Evolutionary conservation across 2,329 filamentous ascomycete genomes (phyloP), one percentile per base, ranked within the genome.

Genomic region (Phialocephala subalpina): DNA sequence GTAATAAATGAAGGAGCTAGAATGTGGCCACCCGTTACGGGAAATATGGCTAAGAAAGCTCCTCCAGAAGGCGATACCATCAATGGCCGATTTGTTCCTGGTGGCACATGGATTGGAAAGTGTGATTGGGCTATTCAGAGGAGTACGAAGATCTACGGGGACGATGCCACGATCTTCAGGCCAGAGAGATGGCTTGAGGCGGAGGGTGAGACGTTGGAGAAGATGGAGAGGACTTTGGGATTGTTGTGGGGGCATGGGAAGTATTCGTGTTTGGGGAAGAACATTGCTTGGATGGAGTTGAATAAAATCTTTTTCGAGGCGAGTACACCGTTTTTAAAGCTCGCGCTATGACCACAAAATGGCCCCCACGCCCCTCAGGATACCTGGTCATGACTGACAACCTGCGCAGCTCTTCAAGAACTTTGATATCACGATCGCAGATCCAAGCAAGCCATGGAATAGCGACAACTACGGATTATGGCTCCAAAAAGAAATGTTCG

Each of bases 161-260:
- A 61, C 0, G 79, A 82, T 25, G 72, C 80, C 2, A 73, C 79
- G 38, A 63, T 79, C 0, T 86, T 82, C 70, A 76, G 79, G 25
- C 85, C 84, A 0, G 83, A 83, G 59, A 78, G 84, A 52, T 86
- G 83, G 82, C 69, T 86, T 2, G 76, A 81, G 0, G 76, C 73
- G 0, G 45, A 63, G 7, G 47, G 52, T 1, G 70, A 67, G 12
- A 59, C 66, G 22, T 36, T 65, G 14, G 33, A 65, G 18, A 74
- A 74, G 18, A 83, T 82, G 76, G 74, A 77, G 33, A 72, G 74
- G 42, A 80, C 78, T 1, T 73, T 80, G 58, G 82, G 83, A 57
- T 73, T 82, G 16, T 75, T 82, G 0, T 85, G 84, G 72, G 80
- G 80, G 18, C 75, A 78, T n/a, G 82, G 83, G 0, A 78, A 78